Base-by-base conservation (phyloP, 2,329 filamentous ascomycete genomes). In the Epicoccum sorghinum region DNA sequence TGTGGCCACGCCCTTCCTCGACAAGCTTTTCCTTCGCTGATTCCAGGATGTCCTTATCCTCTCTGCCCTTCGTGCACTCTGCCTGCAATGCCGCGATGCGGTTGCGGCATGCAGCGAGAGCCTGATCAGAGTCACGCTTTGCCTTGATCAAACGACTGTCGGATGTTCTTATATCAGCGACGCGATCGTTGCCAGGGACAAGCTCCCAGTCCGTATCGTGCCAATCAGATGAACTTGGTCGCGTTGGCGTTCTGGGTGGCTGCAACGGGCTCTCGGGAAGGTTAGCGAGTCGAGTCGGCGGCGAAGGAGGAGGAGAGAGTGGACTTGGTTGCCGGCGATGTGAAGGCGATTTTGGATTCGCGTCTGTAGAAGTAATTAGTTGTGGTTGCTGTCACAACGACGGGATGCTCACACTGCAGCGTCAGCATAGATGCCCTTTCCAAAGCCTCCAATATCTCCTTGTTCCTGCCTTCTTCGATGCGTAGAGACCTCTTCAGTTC, bases 381-480 rank as follows among this genome's bases (percentile, higher is more conserved):
- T 46, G 14, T 27, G 37, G 22, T 22, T 27, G 7, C 9, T n/a
- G 24, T 12, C 13, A 3, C 4, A 14, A 27, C 27, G 12, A 9
- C 0, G 27, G 30, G 32, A 22, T 12, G 64, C 68, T 59, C 57
- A 70, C 72, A 74, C 58, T 75, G 70, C 23, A 74, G 53, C n/a
- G 73, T 74, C 56, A 75, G 53, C 68, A 67, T 69, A 1, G 71
- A 70, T 50, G 69, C 69, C 52, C 65, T 67, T 54, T 75, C 73
- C 44, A 75, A 27, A 14, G 66, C 71, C 48, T 73, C 66, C 18
- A 75, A 60, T 29, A 75, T 73, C 42, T 75, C 71, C 50, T 62
- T 66, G 54, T 74, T 75, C 52, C 69, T 63, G n/a, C 59, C 63
- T 53, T 75, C 71, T 50, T 74, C 71, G 9, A 72, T 59, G 41